Percentiles rank a stretch among this genome's conserved stretches.
These are phyloP conservation scores for Cymodocea nodosa DNA, from an alignment of 116 monocot species.

Conservation along the genomic window DNA sequence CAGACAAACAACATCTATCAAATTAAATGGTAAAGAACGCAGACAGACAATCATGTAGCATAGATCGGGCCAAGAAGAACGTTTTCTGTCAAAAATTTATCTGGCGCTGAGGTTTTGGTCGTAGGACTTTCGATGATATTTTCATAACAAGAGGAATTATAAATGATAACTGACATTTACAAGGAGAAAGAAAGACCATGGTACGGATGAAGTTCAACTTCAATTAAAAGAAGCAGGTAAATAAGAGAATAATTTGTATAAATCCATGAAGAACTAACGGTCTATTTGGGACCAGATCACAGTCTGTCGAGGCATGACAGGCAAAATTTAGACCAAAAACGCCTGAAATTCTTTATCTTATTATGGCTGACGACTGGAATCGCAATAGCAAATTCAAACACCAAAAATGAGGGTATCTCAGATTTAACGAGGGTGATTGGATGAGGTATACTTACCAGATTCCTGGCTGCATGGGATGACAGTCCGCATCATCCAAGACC, in stretches of 20 bases:
- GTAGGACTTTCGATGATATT: too few species aligned
- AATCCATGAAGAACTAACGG: neutral
- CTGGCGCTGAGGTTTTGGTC: too few species aligned
- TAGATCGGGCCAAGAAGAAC: too few species aligned
- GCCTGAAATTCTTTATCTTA: neutral
- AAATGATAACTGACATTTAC: too few species aligned
- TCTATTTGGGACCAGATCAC: neutral
- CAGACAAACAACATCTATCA: too few species aligned
- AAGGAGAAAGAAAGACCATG: neutral
- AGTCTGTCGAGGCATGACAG: neutral
- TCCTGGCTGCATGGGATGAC: constrained; percentile 65
- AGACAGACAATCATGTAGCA: too few species aligned
- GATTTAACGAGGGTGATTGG: neutral
- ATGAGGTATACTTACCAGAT: constrained; percentile 39
- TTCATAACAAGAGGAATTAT: too few species aligned
- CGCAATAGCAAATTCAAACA: neutral
- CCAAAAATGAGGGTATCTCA: neutral
- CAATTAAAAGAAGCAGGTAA: neutral
- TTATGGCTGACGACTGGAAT: neutral
- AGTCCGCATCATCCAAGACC: constrained; percentile 59
- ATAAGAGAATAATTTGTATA: neutral
- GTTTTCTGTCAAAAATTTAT: too few species aligned
- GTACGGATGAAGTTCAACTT: neutral
- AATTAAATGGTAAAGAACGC: too few species aligned
- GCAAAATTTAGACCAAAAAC: neutral